Conservation (phyloP, 208 protist genomes). For the Lotmaria passim region DNA sequence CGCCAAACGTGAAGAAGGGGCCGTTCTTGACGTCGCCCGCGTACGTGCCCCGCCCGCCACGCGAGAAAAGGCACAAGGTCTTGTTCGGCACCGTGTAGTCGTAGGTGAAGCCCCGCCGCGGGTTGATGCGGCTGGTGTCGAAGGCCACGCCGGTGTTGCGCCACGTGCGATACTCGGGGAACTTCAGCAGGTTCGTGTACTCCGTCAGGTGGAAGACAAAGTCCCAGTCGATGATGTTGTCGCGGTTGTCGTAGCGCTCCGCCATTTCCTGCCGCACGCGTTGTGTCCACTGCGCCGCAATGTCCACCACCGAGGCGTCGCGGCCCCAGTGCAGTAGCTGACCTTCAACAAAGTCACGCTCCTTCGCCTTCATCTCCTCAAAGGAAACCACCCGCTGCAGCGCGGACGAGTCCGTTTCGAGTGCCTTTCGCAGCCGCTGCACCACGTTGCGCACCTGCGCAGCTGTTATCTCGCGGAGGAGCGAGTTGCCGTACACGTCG, state of each 20-base stretch:
- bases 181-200: constrained; percentile 89
- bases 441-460: constrained; percentile 75
- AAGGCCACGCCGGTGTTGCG: constrained; percentile 88
- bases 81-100: constrained; percentile 86
- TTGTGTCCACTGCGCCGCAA: constrained; percentile 62
- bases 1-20: constrained; percentile 84
- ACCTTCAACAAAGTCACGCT: constrained; percentile 86
- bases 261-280: constrained; percentile 90
- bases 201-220: constrained; percentile 87
- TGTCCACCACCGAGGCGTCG: constrained; percentile 58
- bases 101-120: constrained; percentile 76
- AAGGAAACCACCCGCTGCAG: constrained; percentile 58
- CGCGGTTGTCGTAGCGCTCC: constrained; percentile 91
- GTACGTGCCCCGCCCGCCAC: constrained; percentile 70
- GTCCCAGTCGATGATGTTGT: constrained; percentile 94
- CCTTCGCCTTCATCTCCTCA: constrained; percentile 85
- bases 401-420: constrained; percentile 40
- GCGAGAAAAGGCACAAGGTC: constrained; percentile 85
- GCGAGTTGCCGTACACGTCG: constrained; percentile 84
- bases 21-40: constrained; percentile 88
- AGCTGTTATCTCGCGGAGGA: constrained; percentile 77
- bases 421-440: constrained; percentile 54
- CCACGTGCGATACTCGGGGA: constrained; percentile 90
- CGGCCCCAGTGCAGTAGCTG: constrained; percentile 81
- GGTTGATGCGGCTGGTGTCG: constrained; percentile 88